Base-by-base conservation (phyloP, 2,329 filamentous ascomycete genomes). In the Microthyrium microscopicum region DNA sequence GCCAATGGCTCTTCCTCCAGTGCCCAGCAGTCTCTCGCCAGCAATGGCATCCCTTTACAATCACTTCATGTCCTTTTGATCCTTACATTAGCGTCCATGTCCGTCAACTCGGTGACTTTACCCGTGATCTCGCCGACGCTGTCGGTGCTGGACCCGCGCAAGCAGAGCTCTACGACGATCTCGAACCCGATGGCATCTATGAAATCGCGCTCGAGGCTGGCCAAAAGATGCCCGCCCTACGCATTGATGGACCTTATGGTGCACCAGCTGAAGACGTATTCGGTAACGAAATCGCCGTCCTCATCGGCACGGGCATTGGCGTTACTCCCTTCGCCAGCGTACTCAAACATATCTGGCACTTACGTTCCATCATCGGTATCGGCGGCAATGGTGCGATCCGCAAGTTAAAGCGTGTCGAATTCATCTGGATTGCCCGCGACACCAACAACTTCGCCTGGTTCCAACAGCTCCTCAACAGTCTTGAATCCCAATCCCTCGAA, bases 41-140 rank as follows among this genome's bases (percentile, higher is more conserved):
- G 50, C 84, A 98, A 61, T 98, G 89, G 89, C 89, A 98, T 58
- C 89, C 89, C 1, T 98, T 95, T 54, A 98, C 89, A 49, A 95
- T 98, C 56, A 98, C 89, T 3, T 95, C 89, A 7, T 98, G 89
- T 57, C 89, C 89, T 4, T 89, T 83, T 50, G 89, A 98, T 47
- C 80, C 82, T 1, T 95, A 95, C 50, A 73, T 95, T 43, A 93
- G 83, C 25, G 70, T 98, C 20, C 89, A 98, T 55, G 76, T 98
- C 38, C 80, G 89, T 31, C 89, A 95, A 60, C 87, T 95, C 5
- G 89, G 89, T 44, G 89, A 98, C 59, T 98, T 92, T 52, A 98
- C 89, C 9, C 73, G 75, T 40, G 73, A 77, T n/a, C 70, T 98
- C n/a, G 89, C 84, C 51, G 82, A 94, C 46, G 82, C 87, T 7